Percentiles rank a stretch among this genome's conserved stretches.
These are phyloP conservation scores for Porpolomopsis calyptriformis DNA, from an alignment of 768 basidiomycete species.

Conservation along the genomic window DNA sequence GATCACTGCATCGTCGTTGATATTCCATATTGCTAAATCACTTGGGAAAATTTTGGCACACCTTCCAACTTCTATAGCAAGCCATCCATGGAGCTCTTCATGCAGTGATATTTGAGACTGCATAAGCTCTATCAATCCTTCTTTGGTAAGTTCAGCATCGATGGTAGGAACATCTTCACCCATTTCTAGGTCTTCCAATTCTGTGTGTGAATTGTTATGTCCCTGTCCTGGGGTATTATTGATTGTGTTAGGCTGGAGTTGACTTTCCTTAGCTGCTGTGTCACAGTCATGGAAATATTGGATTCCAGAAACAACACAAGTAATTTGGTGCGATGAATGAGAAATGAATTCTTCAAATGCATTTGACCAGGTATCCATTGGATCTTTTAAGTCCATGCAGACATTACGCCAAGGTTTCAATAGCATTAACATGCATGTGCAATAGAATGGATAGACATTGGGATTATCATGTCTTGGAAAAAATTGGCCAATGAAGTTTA, in stretches of 20 bases:
- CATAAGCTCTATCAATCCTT: neutral
- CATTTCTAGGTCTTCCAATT: neutral
- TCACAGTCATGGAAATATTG: constrained; percentile 9
- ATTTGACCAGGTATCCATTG: neutral
- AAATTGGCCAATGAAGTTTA: constrained; percentile 26
- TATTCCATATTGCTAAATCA: constrained; percentile 15
- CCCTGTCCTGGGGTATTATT: neutral
- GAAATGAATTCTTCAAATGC: constrained; percentile 5
- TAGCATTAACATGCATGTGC: constrained; percentile 16
- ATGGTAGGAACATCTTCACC: neutral
- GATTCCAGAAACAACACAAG: constrained; percentile 5
- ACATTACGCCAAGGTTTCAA: constrained; percentile 10
- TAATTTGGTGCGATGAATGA: neutral
- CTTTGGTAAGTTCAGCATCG: neutral
- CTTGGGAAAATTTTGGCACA: constrained; percentile 12
- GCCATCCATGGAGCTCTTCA: constrained; percentile 5
- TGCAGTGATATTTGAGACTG: neutral
- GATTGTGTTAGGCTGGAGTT: neutral
- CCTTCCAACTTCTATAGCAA: constrained; percentile 12
- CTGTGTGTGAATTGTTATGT: neutral
- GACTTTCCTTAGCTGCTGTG: constrained; percentile 4
- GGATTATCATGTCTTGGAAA: constrained; percentile 23
- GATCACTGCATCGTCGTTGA: neutral
- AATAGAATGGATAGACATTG: constrained; percentile 19
- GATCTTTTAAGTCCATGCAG: neutral